Evolutionary conservation across 768 basidiomycete species (phyloP).

Genomic region (Mycena haematopus): DNA sequence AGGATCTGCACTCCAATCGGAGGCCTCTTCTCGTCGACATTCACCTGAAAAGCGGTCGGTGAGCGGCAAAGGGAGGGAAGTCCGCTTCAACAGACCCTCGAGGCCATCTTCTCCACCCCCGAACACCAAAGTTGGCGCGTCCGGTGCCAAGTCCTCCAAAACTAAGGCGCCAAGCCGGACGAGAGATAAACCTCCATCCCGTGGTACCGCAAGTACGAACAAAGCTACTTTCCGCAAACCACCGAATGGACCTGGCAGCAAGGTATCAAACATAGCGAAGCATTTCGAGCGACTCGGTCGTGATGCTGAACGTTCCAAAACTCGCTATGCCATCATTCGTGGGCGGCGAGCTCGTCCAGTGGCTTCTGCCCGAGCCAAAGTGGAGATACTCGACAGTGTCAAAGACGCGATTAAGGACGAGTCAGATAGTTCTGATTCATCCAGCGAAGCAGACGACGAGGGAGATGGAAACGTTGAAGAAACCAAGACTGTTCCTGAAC

Average conservation of each 20-base stretch:
- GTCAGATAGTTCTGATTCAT: constrained; percentile 74
- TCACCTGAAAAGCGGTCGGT: constrained; percentile 75
- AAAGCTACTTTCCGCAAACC: constrained; percentile 66
- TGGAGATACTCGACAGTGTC: constrained; percentile 87
- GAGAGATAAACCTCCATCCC: constrained; percentile 51
- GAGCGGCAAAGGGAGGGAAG: constrained; percentile 45
- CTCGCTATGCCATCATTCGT: constrained; percentile 85
- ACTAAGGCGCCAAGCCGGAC: constrained; percentile 46
- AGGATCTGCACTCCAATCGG: constrained; percentile 58
- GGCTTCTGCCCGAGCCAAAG: constrained; percentile 84
- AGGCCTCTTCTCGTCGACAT: constrained; percentile 63
- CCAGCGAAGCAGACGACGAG: constrained; percentile 62
- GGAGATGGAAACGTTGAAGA: constrained; percentile 57
- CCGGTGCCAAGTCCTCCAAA: constrained; percentile 38
- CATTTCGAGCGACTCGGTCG: constrained; percentile 88
- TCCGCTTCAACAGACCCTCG: constrained; percentile 51
- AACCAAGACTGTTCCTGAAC: constrained; percentile 33
- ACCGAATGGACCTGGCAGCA: constrained; percentile 56
- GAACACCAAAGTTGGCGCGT: constrained; percentile 39
- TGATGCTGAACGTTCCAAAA: constrained; percentile 76
- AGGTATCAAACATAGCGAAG: constrained; percentile 87
- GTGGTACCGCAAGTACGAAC: constrained; percentile 48
- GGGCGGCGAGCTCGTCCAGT: constrained; percentile 90
- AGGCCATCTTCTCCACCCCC: constrained; percentile 38
- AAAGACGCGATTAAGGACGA: constrained; percentile 90